Percentiles rank a stretch among this genome's conserved stretches.
These are phyloP conservation scores for Friedmanniomyces simplex DNA, from an alignment of 495 filamentous ascomycete species.

Conservation along the genomic window DNA sequence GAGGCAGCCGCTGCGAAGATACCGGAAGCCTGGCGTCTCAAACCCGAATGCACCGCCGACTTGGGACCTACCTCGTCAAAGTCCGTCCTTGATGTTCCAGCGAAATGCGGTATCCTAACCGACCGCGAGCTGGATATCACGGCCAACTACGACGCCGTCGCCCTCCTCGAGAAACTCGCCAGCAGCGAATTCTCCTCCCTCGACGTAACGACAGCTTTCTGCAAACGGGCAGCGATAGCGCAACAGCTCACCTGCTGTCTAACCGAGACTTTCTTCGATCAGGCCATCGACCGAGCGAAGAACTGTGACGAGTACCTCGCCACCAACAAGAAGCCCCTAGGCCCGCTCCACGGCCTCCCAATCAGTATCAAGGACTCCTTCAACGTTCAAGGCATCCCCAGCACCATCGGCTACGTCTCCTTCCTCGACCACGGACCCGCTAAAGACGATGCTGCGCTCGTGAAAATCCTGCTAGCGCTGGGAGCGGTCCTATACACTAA, in stretches of 20 bases:
- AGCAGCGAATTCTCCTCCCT: conserved; percentile 31
- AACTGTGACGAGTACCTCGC: conserved; percentile 28
- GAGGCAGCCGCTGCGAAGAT: conserved; percentile 1
- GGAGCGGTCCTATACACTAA: conserved; percentile 45
- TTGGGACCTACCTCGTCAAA: not conserved
- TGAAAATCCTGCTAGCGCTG: conserved; percentile 32
- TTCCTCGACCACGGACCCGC: conserved; percentile 20
- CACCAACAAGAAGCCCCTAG: conserved; percentile 24
- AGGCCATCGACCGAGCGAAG: conserved; percentile 28
- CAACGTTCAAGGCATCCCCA: conserved; percentile 22
- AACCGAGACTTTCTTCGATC: conserved; percentile 33
- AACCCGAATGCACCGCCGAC: not conserved
- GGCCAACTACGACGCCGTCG: conserved; percentile 38
- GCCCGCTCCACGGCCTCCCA: conserved; percentile 36
- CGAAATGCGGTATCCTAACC: conserved; percentile 22
- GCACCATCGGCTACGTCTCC: conserved; percentile 24
- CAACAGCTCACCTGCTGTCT: conserved; percentile 36
- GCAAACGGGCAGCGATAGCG: conserved; percentile 42
- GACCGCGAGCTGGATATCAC: conserved; percentile 42
- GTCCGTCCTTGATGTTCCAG: not conserved
- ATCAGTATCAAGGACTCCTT: conserved; percentile 36
- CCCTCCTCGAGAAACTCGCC: conserved; percentile 33
- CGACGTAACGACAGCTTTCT: conserved; percentile 43
- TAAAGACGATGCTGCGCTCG: conserved; percentile 9
- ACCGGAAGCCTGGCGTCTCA: not conserved